These are phyloP conservation scores for Exidia glandulosa DNA, from an alignment of 768 basidiomycete species.

Conservation along the genomic window DNA sequence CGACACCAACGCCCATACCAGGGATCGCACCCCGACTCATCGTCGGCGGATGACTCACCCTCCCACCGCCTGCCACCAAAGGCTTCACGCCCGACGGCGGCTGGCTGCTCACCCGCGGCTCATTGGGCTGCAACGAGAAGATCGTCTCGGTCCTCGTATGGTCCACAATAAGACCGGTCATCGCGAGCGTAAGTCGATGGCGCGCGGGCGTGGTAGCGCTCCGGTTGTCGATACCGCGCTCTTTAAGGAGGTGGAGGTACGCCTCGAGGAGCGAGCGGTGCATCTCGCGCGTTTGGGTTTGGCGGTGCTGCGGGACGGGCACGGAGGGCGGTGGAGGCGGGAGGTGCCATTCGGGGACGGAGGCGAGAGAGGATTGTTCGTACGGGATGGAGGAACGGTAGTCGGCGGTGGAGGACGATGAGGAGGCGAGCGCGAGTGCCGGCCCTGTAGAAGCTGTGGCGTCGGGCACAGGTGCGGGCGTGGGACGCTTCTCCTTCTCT, in stretches of 20 bases:
- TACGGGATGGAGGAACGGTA: slow-evolving; percentile 66
- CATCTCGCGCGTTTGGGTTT: slow-evolving; percentile 34
- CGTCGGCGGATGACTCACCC: neutral
- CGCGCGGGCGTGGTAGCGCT: slow-evolving; percentile 44
- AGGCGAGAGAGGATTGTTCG: slow-evolving; percentile 56
- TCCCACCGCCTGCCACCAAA: neutral
- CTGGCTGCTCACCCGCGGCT: neutral
- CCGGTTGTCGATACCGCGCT: slow-evolving; percentile 43
- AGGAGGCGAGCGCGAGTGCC: slow-evolving; percentile 29
- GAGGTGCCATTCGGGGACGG: slow-evolving; percentile 58
- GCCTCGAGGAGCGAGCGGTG: slow-evolving; percentile 57
- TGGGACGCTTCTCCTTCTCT: too few relatives aligned
- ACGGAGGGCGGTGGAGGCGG: slow-evolving; percentile 29
- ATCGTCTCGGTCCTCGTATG: too few relatives aligned
- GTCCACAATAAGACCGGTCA: too few relatives aligned
- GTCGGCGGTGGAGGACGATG: slow-evolving; percentile 37
- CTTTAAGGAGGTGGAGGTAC: slow-evolving; percentile 62
- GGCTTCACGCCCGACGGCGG: neutral
- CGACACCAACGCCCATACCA: neutral
- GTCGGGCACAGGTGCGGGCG: slow-evolving; percentile 2
- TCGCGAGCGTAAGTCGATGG: slow-evolving; percentile 66
- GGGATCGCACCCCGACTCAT: neutral
- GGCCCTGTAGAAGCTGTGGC: slow-evolving; percentile 13
- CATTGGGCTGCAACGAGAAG: neutral
- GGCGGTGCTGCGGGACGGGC: slow-evolving; percentile 5